Conservation (phyloP, 495 filamentous ascomycete species). For the Oidiodendron maius region DNA sequence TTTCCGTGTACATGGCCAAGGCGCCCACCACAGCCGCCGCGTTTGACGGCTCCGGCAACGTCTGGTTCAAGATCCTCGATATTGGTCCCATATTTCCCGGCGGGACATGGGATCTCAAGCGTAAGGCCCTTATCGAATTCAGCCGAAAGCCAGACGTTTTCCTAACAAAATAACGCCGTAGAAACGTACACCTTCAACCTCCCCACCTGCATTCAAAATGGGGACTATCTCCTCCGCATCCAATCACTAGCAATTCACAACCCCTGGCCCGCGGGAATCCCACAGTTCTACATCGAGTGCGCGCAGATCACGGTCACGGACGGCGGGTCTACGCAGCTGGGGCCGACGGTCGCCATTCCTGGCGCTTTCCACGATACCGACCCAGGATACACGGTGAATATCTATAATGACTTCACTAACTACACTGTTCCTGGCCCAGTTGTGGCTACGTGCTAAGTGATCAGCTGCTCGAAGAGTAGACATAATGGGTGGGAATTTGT, state of each 20-base stretch:
- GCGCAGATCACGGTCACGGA: conserved; percentile 53
- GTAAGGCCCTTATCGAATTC: conserved; percentile 21
- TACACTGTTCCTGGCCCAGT: conserved; percentile 44
- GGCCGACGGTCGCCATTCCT: conserved; percentile 43
- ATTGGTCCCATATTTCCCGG: conserved; percentile 12
- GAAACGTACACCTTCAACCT: conserved; percentile 47
- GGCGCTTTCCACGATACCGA: conserved; percentile 49
- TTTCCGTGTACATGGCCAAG: conserved; percentile 50
- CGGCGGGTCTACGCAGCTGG: conserved; percentile 41
- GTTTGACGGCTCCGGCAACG: conserved; percentile 46
- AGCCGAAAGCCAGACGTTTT: neutral
- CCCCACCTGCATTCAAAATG: conserved; percentile 44
- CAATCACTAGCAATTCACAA: conserved; percentile 60
- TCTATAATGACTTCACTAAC: conserved; percentile 44
- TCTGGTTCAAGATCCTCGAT: conserved; percentile 32
- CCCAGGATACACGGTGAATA: conserved; percentile 46
- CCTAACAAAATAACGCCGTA: conserved; percentile 9
- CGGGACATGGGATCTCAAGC: conserved; percentile 33
- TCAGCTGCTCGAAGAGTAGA: too few species aligned
- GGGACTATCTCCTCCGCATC: conserved; percentile 58
- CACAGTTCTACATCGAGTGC: conserved; percentile 51
- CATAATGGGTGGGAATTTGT: too few species aligned
- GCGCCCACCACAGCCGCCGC: conserved; percentile 32
- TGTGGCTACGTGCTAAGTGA: too few species aligned
- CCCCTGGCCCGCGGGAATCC: conserved; percentile 37